Conservation (phyloP, 1,139 yeast species). For the Pichia cactophila region DNA sequence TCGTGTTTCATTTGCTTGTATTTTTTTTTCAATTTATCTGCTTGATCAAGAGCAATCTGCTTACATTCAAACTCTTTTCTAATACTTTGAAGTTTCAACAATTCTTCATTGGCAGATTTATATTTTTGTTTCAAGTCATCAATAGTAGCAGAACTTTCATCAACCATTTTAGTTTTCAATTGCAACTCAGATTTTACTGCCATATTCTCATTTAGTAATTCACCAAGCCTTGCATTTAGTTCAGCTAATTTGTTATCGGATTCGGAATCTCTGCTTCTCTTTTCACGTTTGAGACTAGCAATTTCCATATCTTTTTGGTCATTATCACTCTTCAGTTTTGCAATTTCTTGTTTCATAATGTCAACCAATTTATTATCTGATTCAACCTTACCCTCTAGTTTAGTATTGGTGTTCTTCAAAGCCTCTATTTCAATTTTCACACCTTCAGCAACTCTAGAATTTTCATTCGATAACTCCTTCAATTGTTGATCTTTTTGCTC, state of each 20-base stretch:
- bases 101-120: neutral
- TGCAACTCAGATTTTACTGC: constrained; percentile 1
- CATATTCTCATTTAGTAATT: constrained; percentile 3
- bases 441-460: constrained; percentile 12
- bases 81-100: neutral
- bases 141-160: neutral
- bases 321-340: constrained; percentile 24
- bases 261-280: constrained; percentile 6
- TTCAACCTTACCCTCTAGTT: constrained; percentile 6
- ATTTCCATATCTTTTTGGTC: constrained; percentile 20
- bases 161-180: neutral
- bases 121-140: constrained; percentile 1
- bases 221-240: constrained; percentile 4
- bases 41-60: constrained; percentile 18
- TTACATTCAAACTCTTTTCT: constrained; percentile 14
- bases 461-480: constrained; percentile 1
- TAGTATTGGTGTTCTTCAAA: constrained; percentile 19
- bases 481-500: constrained; percentile 6
- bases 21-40: constrained; percentile 23
- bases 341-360: constrained; percentile 31
- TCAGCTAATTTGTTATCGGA: neutral
- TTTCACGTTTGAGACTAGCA: constrained; percentile 12
- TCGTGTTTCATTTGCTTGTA: constrained; percentile 33
- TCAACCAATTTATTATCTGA: constrained; percentile 31
- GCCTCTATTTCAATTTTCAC: constrained; percentile 13